Conservation (phyloP, 140 eudicot species). For the Flaveria floridana region DNA sequence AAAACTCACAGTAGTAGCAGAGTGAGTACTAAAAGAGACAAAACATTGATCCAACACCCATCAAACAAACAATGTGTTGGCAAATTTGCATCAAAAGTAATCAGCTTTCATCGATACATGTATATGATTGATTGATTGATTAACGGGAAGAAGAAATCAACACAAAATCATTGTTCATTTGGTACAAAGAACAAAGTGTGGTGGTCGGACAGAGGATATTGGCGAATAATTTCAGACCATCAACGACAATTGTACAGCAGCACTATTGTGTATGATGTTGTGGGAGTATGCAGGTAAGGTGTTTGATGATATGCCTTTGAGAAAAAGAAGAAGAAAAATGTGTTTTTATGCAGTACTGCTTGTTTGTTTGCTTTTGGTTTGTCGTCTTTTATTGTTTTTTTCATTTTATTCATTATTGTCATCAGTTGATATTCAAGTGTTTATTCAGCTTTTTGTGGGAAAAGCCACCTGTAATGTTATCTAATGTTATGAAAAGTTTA, state of each 20-base stretch:
- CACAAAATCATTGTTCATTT: too few species aligned
- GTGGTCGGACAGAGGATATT: constrained; percentile 23
- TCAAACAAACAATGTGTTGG: not conserved
- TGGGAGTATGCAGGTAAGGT: constrained; percentile 25
- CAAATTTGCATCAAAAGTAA: constrained; percentile 9
- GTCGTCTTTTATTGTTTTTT: constrained; percentile 18
- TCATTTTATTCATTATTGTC: constrained; percentile 19
- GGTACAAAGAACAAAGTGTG: constrained; percentile 24
- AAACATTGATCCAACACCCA: constrained; percentile 7
- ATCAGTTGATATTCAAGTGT: constrained; percentile 15
- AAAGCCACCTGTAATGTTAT: not conserved
- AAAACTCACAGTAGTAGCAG: constrained; percentile 19
- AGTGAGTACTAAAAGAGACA: constrained; percentile 10
- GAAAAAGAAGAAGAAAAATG: not conserved
- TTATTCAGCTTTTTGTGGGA: not conserved
- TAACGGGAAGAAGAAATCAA: not conserved
- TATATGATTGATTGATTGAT: too few species aligned
- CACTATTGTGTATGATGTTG: not conserved
- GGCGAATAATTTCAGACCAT: constrained; percentile 27
- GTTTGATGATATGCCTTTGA: constrained; percentile 25
- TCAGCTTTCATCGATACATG: too few species aligned
- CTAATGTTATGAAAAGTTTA: not conserved
- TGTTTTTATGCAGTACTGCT: not conserved
- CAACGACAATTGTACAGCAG: constrained; percentile 29
- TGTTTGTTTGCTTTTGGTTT: constrained; percentile 12